These are phyloP conservation scores for Umbelopsis ramanniana DNA, from an alignment of 192 early-diverging fungal genomes.

Conservation along the genomic window DNA sequence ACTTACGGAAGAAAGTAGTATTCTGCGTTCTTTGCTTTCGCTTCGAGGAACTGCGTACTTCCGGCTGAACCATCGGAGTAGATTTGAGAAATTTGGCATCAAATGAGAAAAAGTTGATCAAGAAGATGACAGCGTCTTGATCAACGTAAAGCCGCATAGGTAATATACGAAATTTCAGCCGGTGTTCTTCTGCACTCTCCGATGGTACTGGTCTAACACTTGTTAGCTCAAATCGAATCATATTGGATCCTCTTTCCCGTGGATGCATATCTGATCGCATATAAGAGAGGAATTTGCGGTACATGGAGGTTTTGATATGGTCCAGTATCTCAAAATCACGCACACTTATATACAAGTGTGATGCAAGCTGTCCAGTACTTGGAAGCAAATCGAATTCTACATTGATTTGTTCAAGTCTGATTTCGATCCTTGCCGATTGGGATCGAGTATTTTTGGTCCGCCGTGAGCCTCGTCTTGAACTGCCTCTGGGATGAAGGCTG, in stretches of 20 bases:
- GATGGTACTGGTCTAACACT: conserved; percentile 61
- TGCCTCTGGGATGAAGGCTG: background rate
- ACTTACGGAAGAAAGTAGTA: conserved; percentile 59
- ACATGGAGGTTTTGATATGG: conserved; percentile 71
- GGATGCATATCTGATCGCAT: conserved; percentile 62
- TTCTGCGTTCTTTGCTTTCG: conserved; percentile 28
- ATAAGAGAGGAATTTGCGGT: conserved; percentile 79
- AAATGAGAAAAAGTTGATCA: conserved; percentile 80
- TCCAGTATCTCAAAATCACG: conserved; percentile 79
- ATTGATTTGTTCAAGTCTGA: conserved; percentile 55
- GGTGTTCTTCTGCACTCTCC: conserved; percentile 63
- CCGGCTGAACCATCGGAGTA: background rate
- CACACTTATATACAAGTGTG: conserved; percentile 53
- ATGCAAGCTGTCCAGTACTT: conserved; percentile 45
- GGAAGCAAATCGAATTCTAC: conserved; percentile 61
- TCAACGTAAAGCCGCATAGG: conserved; percentile 91
- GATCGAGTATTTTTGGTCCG: conserved; percentile 29
- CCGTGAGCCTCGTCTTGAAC: background rate
- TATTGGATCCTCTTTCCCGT: conserved; percentile 63
- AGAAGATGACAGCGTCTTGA: conserved; percentile 88
- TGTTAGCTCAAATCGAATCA: conserved; percentile 63
- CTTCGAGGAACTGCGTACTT: background rate
- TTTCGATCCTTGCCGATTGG: conserved; percentile 55
- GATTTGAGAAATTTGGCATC: conserved; percentile 19
- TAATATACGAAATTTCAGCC: conserved; percentile 63